Base-by-base conservation (phyloP, 192 early-diverging fungal genomes). In the Umbelopsis sp. region DNA sequence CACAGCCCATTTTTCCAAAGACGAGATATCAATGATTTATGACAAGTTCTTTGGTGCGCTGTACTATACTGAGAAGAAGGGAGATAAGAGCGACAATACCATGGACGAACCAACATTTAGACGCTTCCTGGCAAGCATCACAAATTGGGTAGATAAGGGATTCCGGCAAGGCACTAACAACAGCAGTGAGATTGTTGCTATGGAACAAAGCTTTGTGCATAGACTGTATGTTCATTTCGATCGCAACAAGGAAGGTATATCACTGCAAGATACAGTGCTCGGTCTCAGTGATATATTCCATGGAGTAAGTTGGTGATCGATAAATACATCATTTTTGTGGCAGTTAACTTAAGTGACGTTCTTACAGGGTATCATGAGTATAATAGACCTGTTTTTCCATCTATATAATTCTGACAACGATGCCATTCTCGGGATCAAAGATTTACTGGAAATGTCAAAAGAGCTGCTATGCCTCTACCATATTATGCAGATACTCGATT, bases 391-490 rank as follows among this genome's bases (percentile, higher is more conserved):
- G 32, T 94, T 96, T 67, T 96, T 94, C 73, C 78, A 86, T 21
- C 71, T 94, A 43, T 92, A 93, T 59, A 90, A 94, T 52, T 70
- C 74, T 12, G 84, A 91, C 51, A 69, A 76, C 25, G 82, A 91
- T 52, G 88, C 82, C 0, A 71, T 74, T n/a, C 77, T 96, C 26
- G 84, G 73, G 47, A 87, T 89, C 41, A 85, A 93, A 44, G 91
- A 96, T 53, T 76, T 93, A 47, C 85, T 94, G 65, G 87, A 90
- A 45, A 70, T 96, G 14, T 93, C 93, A 2, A 94, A 96, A 74
- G 86, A 88, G 22, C 77, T 96, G 6, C 79, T 95, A 47, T 95
- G 91, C 72, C 76, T 96, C 16, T 77, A 77, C 51, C 56, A 62
- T 16, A 62, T 26, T 20, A 62, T 62, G 56, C 56, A 62, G 14